phyloP scores from a whole-genome alignment of 2,329 filamentous ascomycete genomes.

The Fusarium proliferatum region DNA sequence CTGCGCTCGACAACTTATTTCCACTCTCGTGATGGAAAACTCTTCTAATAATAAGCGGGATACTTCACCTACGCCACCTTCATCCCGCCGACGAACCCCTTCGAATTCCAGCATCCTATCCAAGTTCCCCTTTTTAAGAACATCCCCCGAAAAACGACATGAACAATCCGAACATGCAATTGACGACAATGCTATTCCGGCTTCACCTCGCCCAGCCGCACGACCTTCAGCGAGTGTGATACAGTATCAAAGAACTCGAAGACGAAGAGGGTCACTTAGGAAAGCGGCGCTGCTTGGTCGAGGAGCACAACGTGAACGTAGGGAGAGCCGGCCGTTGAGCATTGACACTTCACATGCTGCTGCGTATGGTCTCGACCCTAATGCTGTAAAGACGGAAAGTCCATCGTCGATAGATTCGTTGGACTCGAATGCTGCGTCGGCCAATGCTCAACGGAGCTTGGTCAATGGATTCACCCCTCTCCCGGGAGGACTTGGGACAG shows the following conservation, averaged over 20 bases:
- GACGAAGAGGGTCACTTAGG: slow-evolving; percentile 84
- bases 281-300: slow-evolving; percentile 88
- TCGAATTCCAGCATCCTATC: slow-evolving; percentile 74
- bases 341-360: slow-evolving; percentile 54
- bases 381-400: slow-evolving; percentile 35
- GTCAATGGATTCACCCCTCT: slow-evolving; percentile 59
- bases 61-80: slow-evolving; percentile 27
- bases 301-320: slow-evolving; percentile 70
- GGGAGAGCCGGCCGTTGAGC: slow-evolving; percentile 60
- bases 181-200: slow-evolving; percentile 49
- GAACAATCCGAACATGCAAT: slow-evolving; percentile 52
- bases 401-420: slow-evolving; percentile 49
- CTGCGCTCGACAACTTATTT: not conserved
- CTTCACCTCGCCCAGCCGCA: slow-evolving; percentile 48
- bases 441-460: slow-evolving; percentile 58
- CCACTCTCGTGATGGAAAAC: slow-evolving; percentile 30
- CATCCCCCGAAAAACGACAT: slow-evolving; percentile 47
- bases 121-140: slow-evolving; percentile 75
- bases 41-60: slow-evolving; percentile 8
- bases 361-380: slow-evolving; percentile 33
- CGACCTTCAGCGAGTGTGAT: slow-evolving; percentile 47
- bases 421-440: slow-evolving; percentile 59
- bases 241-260: slow-evolving; percentile 66
- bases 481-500: slow-evolving; percentile 36
- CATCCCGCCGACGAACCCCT: slow-evolving; percentile 57